These are phyloP conservation scores for Pseudoscleropodium purum DNA, from an alignment of 225 moss, liverwort and hornwort species.

Conservation along the genomic window DNA sequence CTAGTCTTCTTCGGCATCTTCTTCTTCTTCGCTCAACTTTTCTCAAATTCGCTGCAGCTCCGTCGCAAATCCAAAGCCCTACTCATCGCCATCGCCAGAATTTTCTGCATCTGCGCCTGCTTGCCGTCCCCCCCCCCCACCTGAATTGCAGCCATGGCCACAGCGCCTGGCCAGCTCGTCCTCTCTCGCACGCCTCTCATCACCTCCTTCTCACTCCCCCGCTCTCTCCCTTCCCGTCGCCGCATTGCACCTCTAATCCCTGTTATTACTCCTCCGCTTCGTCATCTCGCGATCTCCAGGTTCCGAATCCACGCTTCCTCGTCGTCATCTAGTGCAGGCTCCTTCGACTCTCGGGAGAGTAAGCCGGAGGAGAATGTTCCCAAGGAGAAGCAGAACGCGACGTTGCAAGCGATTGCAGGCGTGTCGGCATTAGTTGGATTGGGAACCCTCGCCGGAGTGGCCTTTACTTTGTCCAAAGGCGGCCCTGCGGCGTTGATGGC, in stretches of 20 bases:
- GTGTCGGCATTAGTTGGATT: slow-evolving; percentile 51
- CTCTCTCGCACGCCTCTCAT: background rate
- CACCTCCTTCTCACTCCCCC: background rate
- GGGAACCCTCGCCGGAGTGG: slow-evolving; percentile 49
- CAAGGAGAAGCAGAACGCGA: slow-evolving; percentile 34
- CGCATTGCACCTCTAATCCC: background rate
- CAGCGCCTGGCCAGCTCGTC: slow-evolving; percentile 25
- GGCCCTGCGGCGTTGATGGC: slow-evolving; percentile 66
- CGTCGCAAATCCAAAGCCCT: background rate
- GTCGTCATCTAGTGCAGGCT: slow-evolving; percentile 25
- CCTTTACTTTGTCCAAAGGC: slow-evolving; percentile 49
- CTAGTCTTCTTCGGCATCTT: background rate
- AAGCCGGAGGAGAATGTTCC: background rate
- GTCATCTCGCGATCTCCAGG: background rate
- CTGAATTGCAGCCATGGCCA: slow-evolving; percentile 14
- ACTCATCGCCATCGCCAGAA: background rate
- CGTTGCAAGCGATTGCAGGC: slow-evolving; percentile 53
- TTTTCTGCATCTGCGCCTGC: background rate
- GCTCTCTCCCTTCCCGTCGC: background rate
- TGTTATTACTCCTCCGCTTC: background rate
- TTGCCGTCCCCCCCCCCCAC: background rate
- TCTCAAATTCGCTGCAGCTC: background rate
- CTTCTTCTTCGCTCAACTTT: background rate
- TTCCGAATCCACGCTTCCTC: slow-evolving; percentile 15
- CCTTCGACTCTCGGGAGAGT: slow-evolving; percentile 12